A percentile compares a stretch with the other conserved stretches of the same genome.
phyloP scores from a whole-genome alignment of 2,329 filamentous ascomycete species.

The Fusarium redolens region DNA sequence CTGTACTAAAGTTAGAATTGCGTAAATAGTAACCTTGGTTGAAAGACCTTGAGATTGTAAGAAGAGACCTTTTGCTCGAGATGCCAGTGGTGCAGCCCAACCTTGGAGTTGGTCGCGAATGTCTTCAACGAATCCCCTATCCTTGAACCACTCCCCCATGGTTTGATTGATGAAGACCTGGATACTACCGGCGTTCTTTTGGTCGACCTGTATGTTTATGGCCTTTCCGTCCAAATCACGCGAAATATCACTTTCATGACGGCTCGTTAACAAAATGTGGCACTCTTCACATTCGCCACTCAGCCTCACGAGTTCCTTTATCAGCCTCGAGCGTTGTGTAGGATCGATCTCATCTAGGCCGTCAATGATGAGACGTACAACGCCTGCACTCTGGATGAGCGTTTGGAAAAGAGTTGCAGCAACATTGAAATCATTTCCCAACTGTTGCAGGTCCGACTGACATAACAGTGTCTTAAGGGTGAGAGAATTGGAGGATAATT shows the following conservation, averaged over 20 bases:
- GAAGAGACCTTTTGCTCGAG: fast-evolving
- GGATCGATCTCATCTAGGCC: fast-evolving
- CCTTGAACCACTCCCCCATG: fast-evolving
- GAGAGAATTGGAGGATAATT: neutral
- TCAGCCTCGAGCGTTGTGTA: fast-evolving
- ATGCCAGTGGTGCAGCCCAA: neutral
- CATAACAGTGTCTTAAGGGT: neutral
- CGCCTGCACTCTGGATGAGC: fast-evolving
- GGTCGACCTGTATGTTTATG: fast-evolving
- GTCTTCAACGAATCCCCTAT: fast-evolving
- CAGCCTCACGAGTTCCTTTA: neutral
- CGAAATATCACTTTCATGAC: fast-evolving
- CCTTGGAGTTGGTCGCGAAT: neutral
- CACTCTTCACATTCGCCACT: neutral
- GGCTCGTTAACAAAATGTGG: fast-evolving
- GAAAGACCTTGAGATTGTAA: neutral
- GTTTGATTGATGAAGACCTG: fast-evolving
- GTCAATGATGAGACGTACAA: neutral
- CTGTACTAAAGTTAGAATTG: neutral
- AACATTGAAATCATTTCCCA: neutral
- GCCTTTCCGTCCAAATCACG: fast-evolving
- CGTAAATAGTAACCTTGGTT: too few species aligned
- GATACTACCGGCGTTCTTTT: neutral
- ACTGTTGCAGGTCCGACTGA: neutral
- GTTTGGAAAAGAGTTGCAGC: neutral